Evolutionary conservation across 2,329 filamentous ascomycete genomes (phyloP).

Genomic region (Ceratocystis papillata): DNA sequence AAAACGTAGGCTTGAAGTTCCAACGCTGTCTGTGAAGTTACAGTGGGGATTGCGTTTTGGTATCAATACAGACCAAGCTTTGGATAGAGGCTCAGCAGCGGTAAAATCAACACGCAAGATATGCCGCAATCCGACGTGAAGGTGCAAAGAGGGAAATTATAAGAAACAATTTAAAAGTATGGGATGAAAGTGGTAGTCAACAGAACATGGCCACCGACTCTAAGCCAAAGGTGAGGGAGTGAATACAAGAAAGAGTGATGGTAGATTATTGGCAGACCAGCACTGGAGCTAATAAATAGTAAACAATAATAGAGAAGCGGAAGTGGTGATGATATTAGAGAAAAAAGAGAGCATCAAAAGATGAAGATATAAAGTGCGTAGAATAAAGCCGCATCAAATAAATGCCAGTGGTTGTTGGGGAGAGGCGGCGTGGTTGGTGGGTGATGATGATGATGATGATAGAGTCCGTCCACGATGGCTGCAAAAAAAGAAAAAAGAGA

Average conservation of each 20-base stretch:
- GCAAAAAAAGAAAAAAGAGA: neutral
- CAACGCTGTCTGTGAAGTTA: neutral
- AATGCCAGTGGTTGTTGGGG: neutral
- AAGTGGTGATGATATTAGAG: slow-evolving; percentile 10
- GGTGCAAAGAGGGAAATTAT: neutral
- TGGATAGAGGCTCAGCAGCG: neutral
- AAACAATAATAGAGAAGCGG: slow-evolving; percentile 15
- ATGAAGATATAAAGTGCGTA: slow-evolving; percentile 4
- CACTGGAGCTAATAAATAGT: neutral
- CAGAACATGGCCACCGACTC: slow-evolving; percentile 2
- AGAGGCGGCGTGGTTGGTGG: neutral
- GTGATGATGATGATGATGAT: slow-evolving; percentile 11
- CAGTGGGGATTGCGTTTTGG: neutral
- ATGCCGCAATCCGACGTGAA: neutral
- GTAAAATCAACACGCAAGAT: neutral
- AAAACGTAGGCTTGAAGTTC: neutral
- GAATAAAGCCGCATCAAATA: slow-evolving; percentile 1
- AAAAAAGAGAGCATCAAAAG: slow-evolving; percentile 7
- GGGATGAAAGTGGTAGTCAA: neutral
- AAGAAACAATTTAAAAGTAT: slow-evolving; percentile 1
- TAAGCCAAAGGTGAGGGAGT: neutral
- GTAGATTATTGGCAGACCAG: neutral
- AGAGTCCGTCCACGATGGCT: slow-evolving; percentile 6
- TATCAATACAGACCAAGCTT: slow-evolving; percentile 1
- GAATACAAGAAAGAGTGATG: neutral